Evolutionary conservation across 2,329 filamentous ascomycete genomes (phyloP).

Genomic region (Ophiostoma fasciatum): DNA sequence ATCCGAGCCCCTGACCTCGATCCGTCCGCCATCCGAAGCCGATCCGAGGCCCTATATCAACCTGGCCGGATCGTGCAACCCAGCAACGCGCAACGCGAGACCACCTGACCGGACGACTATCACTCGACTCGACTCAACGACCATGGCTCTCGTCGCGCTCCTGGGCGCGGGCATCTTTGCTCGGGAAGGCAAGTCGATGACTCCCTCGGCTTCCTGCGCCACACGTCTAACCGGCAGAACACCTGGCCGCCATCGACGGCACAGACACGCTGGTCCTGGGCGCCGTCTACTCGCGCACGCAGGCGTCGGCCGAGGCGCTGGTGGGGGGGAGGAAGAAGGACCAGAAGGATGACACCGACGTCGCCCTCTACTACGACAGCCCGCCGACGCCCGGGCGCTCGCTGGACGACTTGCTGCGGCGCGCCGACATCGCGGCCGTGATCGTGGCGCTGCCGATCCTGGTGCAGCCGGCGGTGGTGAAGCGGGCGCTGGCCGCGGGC

Average conservation of each 20-base stretch:
- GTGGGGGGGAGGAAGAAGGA: no score
- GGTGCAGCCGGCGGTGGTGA: constrained; percentile 41
- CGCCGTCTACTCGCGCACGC: constrained; percentile 50
- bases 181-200: constrained; percentile 13
- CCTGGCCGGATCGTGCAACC: no score
- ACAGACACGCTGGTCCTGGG: constrained; percentile 34
- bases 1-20: no score
- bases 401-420: constrained; percentile 32
- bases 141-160: constrained; percentile 17
- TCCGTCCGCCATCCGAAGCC: no score
- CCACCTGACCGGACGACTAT: no score
- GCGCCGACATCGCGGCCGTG: constrained; percentile 36
- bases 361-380: constrained; percentile 35
- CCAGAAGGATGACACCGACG: no score
- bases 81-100: no score
- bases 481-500: constrained; percentile 41
- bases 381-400: constrained; percentile 16
- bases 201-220: neutral
- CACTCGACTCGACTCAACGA: no score
- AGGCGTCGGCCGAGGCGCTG: constrained; percentile 29
- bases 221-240: no score
- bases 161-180: constrained; percentile 23
- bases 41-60: no score
- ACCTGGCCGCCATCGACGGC: constrained; percentile 33
- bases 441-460: constrained; percentile 47